Percentiles rank a stretch among this genome's conserved stretches.
Conservation (phyloP, 1,284 basidiomycete species). For the Ganoderma lingzhi region DNA sequence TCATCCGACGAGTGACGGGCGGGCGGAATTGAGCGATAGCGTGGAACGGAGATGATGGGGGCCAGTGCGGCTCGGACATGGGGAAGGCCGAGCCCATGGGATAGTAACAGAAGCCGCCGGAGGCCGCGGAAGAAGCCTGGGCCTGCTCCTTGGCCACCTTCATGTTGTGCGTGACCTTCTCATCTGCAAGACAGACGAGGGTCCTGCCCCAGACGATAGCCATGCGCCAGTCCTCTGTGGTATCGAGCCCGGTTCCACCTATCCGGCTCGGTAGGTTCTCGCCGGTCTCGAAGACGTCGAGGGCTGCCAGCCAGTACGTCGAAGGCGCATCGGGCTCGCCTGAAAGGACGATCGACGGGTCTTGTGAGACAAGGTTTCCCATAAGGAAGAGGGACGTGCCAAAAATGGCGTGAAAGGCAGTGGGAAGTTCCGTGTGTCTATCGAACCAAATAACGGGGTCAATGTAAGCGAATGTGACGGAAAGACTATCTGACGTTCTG, state of each 20-base stretch:
- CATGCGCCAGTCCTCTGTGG: constrained; percentile 68
- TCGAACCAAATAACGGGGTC: not conserved
- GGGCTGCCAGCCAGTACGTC: constrained; percentile 68
- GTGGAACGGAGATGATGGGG: constrained; percentile 60
- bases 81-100: constrained; percentile 33
- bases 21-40: constrained; percentile 59
- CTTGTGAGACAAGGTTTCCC: constrained; percentile 62
- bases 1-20: constrained; percentile 59
- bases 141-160: constrained; percentile 28
- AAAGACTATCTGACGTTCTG: constrained; percentile 1
- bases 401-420: constrained; percentile 69
- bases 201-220: constrained; percentile 72
- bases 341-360: constrained; percentile 54
- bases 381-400: constrained; percentile 69
- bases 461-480: not conserved
- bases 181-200: constrained; percentile 64
- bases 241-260: constrained; percentile 39
- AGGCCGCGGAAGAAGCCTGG: constrained; percentile 14
- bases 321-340: constrained; percentile 61
- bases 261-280: constrained; percentile 62
- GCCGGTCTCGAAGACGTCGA: constrained; percentile 73
- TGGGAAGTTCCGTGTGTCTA: constrained; percentile 58
- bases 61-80: constrained; percentile 57
- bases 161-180: constrained; percentile 42
- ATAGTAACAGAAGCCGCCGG: constrained; percentile 30